Evolutionary conservation across 148 eudicot genomes (phyloP).

Genomic region (Gaultheria prostrata): DNA sequence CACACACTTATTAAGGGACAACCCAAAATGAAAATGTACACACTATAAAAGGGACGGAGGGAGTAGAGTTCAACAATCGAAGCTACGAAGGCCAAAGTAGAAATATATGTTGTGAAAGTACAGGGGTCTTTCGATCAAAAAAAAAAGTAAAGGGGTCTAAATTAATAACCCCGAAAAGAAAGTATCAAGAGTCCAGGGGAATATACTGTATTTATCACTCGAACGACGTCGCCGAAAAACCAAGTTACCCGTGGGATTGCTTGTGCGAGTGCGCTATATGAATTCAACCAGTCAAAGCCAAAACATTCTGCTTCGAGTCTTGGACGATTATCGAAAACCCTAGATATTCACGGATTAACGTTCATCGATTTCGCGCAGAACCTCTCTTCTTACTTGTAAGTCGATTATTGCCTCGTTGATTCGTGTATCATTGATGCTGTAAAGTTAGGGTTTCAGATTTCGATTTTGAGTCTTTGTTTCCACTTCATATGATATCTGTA

Average conservation of each 20-base stretch:
- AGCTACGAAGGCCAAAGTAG: too few species aligned
- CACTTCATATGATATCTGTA: not conserved
- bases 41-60: too few species aligned
- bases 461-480: not conserved
- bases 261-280: not conserved
- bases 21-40: too few species aligned
- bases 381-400: not conserved
- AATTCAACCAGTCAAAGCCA: not conserved
- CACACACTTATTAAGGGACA: too few species aligned
- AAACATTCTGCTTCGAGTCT: not conserved
- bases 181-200: too few species aligned
- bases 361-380: not conserved
- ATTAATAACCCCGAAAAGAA: too few species aligned
- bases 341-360: not conserved
- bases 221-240: too few species aligned
- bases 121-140: too few species aligned
- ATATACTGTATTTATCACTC: too few species aligned
- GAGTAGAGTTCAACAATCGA: too few species aligned
- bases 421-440: not conserved
- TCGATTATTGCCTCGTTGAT: not conserved
- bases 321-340: not conserved
- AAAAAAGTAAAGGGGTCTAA: too few species aligned
- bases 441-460: not conserved
- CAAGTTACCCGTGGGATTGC: not conserved
- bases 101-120: too few species aligned